phyloP scores from a whole-genome alignment of 2,329 filamentous ascomycete species.

The Fusarium nurragi region DNA sequence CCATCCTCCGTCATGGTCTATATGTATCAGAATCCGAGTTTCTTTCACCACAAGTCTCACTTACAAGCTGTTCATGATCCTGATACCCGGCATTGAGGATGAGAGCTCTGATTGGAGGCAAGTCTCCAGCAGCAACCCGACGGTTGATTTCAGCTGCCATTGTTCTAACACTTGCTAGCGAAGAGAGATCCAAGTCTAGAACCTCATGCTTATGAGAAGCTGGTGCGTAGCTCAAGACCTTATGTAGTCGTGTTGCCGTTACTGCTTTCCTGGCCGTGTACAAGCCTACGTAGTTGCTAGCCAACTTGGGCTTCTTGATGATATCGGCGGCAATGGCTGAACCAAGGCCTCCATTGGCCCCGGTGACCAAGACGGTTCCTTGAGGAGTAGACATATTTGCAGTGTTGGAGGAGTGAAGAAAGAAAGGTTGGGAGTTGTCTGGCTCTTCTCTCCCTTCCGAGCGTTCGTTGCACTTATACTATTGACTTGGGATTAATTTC shows the following conservation, averaged over 20 bases:
- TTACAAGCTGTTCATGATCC: constrained; percentile 41
- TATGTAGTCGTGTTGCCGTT: constrained; percentile 44
- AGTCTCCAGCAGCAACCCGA: constrained; percentile 44
- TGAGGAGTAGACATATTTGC: constrained; percentile 24
- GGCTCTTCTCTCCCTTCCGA: neutral
- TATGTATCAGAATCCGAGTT: neutral
- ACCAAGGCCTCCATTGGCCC: constrained; percentile 53
- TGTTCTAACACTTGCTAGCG: constrained; percentile 43
- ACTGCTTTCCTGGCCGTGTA: constrained; percentile 51
- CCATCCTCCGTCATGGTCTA: constrained; percentile 46
- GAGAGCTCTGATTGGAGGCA: constrained; percentile 53
- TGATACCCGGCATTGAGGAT: constrained; percentile 50
- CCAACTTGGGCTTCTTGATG: constrained; percentile 43
- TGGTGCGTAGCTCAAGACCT: constrained; percentile 34
- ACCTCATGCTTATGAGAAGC: constrained; percentile 46
- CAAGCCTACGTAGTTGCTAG: constrained; percentile 47
- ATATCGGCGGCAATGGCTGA: constrained; percentile 48
- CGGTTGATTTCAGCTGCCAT: constrained; percentile 45
- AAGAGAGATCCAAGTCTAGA: constrained; percentile 47
- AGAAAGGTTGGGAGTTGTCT: neutral
- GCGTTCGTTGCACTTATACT: constrained; percentile 28
- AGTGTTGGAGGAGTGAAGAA: no score
- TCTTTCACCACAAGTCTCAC: neutral
- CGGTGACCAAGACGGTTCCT: constrained; percentile 51
- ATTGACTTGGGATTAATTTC: neutral